Evolutionary conservation across 2,329 filamentous ascomycete genomes (phyloP).

Genomic region (Aspergillus costaricaensis): DNA sequence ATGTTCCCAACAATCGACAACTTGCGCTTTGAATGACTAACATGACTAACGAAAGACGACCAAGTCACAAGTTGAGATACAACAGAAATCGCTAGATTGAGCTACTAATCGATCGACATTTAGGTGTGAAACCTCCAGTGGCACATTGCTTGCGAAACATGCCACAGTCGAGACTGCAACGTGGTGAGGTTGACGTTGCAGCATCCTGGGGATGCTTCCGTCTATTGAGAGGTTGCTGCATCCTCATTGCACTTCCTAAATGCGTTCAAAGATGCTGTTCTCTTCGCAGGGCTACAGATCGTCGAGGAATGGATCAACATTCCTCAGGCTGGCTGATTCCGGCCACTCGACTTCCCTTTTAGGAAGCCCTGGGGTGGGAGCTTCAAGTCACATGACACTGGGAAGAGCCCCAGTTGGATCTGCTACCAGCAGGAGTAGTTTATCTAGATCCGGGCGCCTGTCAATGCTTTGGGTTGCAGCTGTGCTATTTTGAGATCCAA

Average conservation of each 20-base stretch:
- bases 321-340: conserved; percentile 2
- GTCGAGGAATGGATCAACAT: conserved; percentile 13
- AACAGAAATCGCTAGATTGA: not conserved
- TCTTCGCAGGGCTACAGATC: not conserved
- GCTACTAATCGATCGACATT: not conserved
- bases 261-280: too few relatives aligned
- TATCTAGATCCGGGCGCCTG: not conserved
- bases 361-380: not conserved
- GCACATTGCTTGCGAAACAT: not conserved
- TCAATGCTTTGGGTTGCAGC: not conserved
- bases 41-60: not conserved
- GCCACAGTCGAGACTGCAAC: not conserved
- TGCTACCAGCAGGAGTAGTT: not conserved
- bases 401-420: not conserved
- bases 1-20: too few relatives aligned
- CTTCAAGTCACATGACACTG: conserved; percentile 1
- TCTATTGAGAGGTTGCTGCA: not conserved
- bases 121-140: not conserved
- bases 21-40: not conserved
- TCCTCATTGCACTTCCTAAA: too few relatives aligned
- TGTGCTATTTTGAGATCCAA: not conserved
- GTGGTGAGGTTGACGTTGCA: not conserved
- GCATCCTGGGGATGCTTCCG: not conserved
- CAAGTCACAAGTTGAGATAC: not conserved
- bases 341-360: not conserved